These are phyloP conservation scores for Blastocystis sp. DNA, from an alignment of 352 stramenopile genomes.

Conservation along the genomic window DNA sequence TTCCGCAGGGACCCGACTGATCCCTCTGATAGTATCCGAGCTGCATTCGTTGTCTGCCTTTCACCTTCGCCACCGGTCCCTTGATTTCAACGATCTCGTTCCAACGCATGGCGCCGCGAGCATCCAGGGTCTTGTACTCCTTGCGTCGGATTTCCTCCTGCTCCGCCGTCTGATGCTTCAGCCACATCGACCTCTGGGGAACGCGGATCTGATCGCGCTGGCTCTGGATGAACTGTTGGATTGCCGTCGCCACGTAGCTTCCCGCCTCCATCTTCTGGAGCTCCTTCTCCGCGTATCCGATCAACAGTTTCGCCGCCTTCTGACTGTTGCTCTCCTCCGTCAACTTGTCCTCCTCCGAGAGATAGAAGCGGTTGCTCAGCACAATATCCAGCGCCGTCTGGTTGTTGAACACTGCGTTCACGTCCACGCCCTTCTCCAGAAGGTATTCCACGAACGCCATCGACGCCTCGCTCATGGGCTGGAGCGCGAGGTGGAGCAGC, in stretches of 20 bases:
- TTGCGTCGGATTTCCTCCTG: background rate
- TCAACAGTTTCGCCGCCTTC: background rate
- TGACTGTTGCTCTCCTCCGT: background rate
- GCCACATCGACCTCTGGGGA: background rate
- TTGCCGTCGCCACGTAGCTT: background rate
- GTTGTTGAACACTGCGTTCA: constrained; percentile 29
- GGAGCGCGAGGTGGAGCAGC: background rate
- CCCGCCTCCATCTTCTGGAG: background rate
- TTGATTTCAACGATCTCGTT: background rate
- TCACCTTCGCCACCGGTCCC: background rate
- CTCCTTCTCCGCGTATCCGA: background rate
- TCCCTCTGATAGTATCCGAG: background rate
- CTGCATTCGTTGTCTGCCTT: background rate
- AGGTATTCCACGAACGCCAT: constrained; percentile 22
- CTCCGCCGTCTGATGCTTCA: background rate
- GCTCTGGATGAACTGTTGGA: background rate
- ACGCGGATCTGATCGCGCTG: background rate
- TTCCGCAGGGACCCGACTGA: background rate
- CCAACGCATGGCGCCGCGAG: constrained; percentile 1
- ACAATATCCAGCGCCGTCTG: constrained; percentile 13
- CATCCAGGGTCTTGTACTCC: background rate
- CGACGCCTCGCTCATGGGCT: background rate
- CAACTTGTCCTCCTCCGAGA: background rate
- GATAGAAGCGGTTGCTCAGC: background rate
- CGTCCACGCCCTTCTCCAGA: background rate